These are phyloP conservation scores for Myxozyma nipponensis DNA, from an alignment of 805 yeast species.

Conservation along the genomic window DNA sequence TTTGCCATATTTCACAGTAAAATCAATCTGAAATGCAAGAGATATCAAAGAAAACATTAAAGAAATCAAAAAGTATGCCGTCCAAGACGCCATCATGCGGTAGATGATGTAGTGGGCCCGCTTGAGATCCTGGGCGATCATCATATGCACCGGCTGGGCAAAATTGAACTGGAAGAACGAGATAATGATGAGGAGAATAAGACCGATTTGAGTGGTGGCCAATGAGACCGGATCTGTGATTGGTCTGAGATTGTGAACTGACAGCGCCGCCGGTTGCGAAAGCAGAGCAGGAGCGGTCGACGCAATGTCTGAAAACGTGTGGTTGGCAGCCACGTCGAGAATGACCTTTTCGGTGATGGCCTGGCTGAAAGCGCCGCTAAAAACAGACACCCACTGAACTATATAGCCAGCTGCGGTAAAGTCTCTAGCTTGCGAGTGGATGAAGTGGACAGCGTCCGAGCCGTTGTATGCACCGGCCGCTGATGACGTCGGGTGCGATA, in stretches of 20 bases:
- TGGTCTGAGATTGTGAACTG: conserved; percentile 49
- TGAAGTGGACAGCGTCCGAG: conserved; percentile 38
- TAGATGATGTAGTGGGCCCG: conserved; percentile 48
- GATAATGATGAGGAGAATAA: conserved; percentile 65
- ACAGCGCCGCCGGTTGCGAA: conserved; percentile 40
- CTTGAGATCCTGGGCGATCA: conserved; percentile 47
- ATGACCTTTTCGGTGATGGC: neutral
- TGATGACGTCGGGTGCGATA: conserved; percentile 35
- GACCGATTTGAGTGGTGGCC: conserved; percentile 73
- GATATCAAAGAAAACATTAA: conserved; percentile 57
- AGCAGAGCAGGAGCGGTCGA: conserved; percentile 31
- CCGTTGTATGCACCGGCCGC: conserved; percentile 29
- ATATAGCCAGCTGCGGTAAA: conserved; percentile 48
- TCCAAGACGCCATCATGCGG: conserved; percentile 49
- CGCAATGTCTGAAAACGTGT: conserved; percentile 31
- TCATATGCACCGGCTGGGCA: conserved; percentile 52
- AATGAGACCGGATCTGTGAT: conserved; percentile 47
- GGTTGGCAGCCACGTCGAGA: conserved; percentile 17
- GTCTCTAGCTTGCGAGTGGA: conserved; percentile 66
- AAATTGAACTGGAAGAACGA: conserved; percentile 68
- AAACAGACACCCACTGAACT: conserved; percentile 39
- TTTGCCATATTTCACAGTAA: conserved; percentile 55
- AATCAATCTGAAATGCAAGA: conserved; percentile 63
- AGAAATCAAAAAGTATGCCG: conserved; percentile 54
- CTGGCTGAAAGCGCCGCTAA: neutral